phyloP scores from a whole-genome alignment of 164 flowering plant species.

The grape (Vitis vinifera) region DNA sequence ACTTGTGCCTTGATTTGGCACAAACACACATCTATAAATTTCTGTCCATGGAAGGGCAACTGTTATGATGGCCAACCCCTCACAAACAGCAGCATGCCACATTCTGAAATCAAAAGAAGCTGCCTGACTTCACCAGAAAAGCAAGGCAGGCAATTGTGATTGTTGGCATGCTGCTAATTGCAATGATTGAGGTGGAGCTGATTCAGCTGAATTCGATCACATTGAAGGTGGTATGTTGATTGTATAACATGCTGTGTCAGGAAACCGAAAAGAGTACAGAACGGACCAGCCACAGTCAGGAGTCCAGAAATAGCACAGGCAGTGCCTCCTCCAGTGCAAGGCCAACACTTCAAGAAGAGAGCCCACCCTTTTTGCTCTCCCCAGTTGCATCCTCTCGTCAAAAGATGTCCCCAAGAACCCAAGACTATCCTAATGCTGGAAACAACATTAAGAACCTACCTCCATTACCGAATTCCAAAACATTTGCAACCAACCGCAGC shows the following conservation, averaged over 20 bases:
- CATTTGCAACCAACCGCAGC: constrained; percentile 7
- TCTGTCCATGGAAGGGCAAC: not conserved
- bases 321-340: constrained; percentile 26
- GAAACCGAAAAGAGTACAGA: constrained; percentile 21
- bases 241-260: constrained; percentile 15
- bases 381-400: constrained; percentile 12
- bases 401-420: constrained; percentile 13
- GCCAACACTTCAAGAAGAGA: not conserved
- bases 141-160: not conserved
- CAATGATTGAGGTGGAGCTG: not conserved
- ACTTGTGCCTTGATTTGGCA: no score
- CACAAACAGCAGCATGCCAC: not conserved
- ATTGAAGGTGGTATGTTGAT: not conserved
- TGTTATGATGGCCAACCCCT: not conserved
- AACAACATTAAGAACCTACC: constrained; percentile 22
- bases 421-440: constrained; percentile 16
- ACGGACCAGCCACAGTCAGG: constrained; percentile 8
- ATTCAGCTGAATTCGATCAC: not conserved
- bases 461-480: constrained; percentile 21
- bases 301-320: constrained; percentile 17
- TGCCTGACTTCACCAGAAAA: not conserved
- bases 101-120: not conserved
- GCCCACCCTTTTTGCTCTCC: constrained; percentile 15
- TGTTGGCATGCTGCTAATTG: not conserved
- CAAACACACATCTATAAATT: no score